Base-by-base conservation (phyloP, 106 monocot genomes). In the Triglochin maritima region DNA sequence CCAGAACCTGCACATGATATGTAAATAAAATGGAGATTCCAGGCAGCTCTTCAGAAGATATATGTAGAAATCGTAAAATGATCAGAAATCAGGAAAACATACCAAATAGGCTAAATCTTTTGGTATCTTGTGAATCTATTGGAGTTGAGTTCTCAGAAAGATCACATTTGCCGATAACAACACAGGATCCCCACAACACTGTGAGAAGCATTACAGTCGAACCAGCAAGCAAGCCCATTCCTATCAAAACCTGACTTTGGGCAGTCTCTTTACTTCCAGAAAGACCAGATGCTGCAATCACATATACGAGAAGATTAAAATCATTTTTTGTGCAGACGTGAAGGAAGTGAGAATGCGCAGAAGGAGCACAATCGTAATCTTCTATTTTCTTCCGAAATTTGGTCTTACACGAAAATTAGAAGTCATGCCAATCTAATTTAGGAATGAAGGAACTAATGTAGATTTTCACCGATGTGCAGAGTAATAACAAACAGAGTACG, bases 211-310 rank as follows among this genome's bases (percentile, higher is more conserved):
- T 81, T 62, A 87, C 82, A 15, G 87, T 94, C 52, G 94, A 94
- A 7, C 89, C 94, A 70, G 94, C 89, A 77, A 94, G 89, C 79
- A 94, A 79, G 49, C 94, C 94, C 82, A 94, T 94, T 61, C 94
- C 87, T 66, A 94, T 85, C 64, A 90, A 67, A 50, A 94, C 94
- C 79, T 94, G 94, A 44, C 62, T 62, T 75, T 94, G 87, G 50
- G 94, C 94, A 50, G 80, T 81, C 68, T 89, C 89, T 78, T 71
- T 89, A 73, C 72, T 90, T 80, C 94, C 94, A 73, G 94, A 87
- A 49, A 94, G 80, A 49, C 94, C 94, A 64, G 94, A 94, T 47
- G 83, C 94, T 94, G 80, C 60, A 84, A 69, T 77, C 4, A 70
- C 4, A 74, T 7, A 59, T 13, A 4, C 43, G 53, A 9, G 51